Conservation (phyloP, 108 stramenopile genomes). For the Skeletonema menzelii region DNA sequence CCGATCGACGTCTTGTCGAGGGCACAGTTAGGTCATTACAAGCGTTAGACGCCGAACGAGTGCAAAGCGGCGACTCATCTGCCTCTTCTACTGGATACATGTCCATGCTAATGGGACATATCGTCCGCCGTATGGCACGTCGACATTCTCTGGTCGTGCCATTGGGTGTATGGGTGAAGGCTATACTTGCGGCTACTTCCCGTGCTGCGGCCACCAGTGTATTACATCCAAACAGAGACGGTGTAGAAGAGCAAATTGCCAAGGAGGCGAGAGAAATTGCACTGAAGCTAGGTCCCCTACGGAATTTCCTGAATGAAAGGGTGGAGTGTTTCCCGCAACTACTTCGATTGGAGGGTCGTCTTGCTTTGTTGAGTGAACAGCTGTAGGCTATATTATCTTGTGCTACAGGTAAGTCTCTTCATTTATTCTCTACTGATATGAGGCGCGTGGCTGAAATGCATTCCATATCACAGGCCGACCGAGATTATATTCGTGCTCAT, state of each 20-base stretch:
- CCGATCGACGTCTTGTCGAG: slow-evolving; percentile 31
- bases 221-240: neutral
- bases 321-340: slow-evolving; percentile 50
- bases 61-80: neutral
- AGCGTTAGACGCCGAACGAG: slow-evolving; percentile 29
- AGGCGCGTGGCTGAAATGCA: neutral
- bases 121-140: slow-evolving; percentile 47
- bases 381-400: slow-evolving; percentile 6
- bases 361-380: slow-evolving; percentile 47
- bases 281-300: slow-evolving; percentile 35
- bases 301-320: slow-evolving; percentile 48
- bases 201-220: slow-evolving; percentile 19
- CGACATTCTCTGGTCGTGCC: slow-evolving; percentile 36
- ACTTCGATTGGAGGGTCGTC: slow-evolving; percentile 44
- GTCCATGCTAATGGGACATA: slow-evolving; percentile 43
- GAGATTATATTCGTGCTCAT: neutral
- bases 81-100: slow-evolving; percentile 8
- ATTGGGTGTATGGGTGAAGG: slow-evolving; percentile 42
- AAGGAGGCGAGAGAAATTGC: slow-evolving; percentile 44
- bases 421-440: neutral
- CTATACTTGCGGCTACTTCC: slow-evolving; percentile 39
- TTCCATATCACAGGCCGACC: neutral
- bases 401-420: neutral
- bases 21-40: slow-evolving; percentile 37
- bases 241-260: slow-evolving; percentile 23